Base-by-base conservation (phyloP, 2,329 filamentous ascomycete species). In the Penicillium freii region DNA sequence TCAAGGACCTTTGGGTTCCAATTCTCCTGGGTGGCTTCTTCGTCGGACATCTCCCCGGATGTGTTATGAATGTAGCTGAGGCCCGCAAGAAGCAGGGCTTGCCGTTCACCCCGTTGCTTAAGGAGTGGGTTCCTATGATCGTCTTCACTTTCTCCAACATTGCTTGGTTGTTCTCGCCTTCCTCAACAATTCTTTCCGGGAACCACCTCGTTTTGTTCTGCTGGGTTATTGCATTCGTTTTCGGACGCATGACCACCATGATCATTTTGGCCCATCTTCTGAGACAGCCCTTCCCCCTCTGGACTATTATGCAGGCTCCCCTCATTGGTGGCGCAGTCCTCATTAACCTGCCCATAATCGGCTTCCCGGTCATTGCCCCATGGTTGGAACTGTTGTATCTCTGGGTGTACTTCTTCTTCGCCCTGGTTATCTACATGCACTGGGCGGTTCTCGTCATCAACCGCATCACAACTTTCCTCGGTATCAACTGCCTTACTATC, bases 231-330 rank as follows among this genome's bases (percentile, higher is more conserved):
- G 90, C 91, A n/a, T 92, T 97, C 68, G 94, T 97, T 58, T 97
- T 99, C 74, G 94, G 94, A 36, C 89, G 94, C 65, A 92, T 99
- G 88, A 97, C 94, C 0, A 99, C 94, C 39, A 99, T 97, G 81
- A 97, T 97, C 76, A 99, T 99, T 71, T 86, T 99, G 19, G 93
- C 94, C 3, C 94, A 99, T 75, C 81, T 99, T 51, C 94, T 94
- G 2, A 86, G 86, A 62, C 94, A 97, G 74, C 90, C 93, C 4
- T 99, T 97, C 77, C 94, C 94, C 1, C 95, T 90, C 82, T 97
- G 92, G 92, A 97, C 94, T 11, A 84, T 94, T 48, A 90, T 97
- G 84, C 82, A 97, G 38, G 86, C 84, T 34, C 94, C 94, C 8
- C 86, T 99, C 39, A 83, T 97, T 47, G 89, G 90, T 50, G 94